Evolutionary conservation across 768 basidiomycete species (phyloP).

Genomic region (Pleurotus eryngii): DNA sequence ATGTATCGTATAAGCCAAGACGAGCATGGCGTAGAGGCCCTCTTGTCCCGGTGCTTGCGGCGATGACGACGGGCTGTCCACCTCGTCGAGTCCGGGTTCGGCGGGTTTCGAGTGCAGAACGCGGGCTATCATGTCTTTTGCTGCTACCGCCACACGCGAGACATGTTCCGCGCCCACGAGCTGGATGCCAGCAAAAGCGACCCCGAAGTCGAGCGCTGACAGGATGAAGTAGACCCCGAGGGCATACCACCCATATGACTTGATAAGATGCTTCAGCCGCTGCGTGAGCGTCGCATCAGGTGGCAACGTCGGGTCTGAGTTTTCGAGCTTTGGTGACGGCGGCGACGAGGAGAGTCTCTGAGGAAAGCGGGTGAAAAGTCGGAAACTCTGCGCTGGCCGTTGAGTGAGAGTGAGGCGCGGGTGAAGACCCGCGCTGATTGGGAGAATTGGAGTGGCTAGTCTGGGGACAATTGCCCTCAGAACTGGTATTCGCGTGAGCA

Average conservation of each 20-base stretch:
- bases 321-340: constrained; percentile 14
- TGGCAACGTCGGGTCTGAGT: constrained; percentile 6
- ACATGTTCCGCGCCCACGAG: constrained; percentile 91
- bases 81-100: constrained; percentile 67
- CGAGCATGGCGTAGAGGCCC: constrained; percentile 87
- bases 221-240: constrained; percentile 84
- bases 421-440: constrained; percentile 33
- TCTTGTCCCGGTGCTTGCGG: constrained; percentile 47
- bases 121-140: constrained; percentile 44
- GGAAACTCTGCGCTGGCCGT: constrained; percentile 28
- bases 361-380: constrained; percentile 47
- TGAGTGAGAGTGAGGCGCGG: constrained; percentile 24
- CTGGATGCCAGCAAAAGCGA: constrained; percentile 83
- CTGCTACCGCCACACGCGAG: constrained; percentile 55
- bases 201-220: constrained; percentile 73
- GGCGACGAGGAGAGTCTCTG: constrained; percentile 41
- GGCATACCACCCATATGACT: constrained; percentile 94
- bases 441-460: constrained; percentile 46
- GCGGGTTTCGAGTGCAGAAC: constrained; percentile 50
- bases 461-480: constrained; percentile 44
- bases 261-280: constrained; percentile 78
- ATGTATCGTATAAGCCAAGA: constrained; percentile 93
- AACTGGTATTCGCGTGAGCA: constrained; percentile 43
- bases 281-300: constrained; percentile 56
- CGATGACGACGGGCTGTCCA: constrained; percentile 37